phyloP scores from a whole-genome alignment of 2,329 filamentous ascomycete genomes.

The Lasiodiplodia citricola region DNA sequence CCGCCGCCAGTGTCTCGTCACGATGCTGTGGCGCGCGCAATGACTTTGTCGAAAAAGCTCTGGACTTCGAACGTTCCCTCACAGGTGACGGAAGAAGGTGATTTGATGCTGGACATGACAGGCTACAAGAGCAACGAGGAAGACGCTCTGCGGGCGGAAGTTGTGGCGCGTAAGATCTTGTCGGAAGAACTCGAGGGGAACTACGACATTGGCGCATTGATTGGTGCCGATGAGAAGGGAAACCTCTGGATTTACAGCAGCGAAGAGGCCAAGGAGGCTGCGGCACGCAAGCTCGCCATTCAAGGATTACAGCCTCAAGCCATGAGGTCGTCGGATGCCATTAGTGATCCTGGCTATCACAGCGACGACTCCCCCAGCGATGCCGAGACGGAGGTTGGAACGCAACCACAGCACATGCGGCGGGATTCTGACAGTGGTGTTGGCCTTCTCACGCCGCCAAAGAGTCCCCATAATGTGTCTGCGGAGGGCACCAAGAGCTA shows the following conservation, averaged over 20 bases:
- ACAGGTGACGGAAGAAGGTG: constrained; percentile 87
- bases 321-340: constrained; percentile 73
- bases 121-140: constrained; percentile 89
- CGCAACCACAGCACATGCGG: constrained; percentile 58
- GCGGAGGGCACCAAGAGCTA: constrained; percentile 84
- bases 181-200: constrained; percentile 92
- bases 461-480: constrained; percentile 54
- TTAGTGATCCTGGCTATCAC: constrained; percentile 93
- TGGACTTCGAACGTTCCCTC: constrained; percentile 91
- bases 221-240: constrained; percentile 92
- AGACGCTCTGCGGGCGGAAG: constrained; percentile 87
- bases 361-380: constrained; percentile 78
- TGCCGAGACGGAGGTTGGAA: constrained; percentile 54
- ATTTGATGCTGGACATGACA: constrained; percentile 98
- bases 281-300: constrained; percentile 67
- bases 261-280: constrained; percentile 91
- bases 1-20: constrained; percentile 73
- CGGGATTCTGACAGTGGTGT: constrained; percentile 74
- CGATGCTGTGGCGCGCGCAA: constrained; percentile 83
- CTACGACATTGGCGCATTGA: constrained; percentile 94
- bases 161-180: constrained; percentile 90
- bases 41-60: constrained; percentile 83
- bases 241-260: constrained; percentile 99
- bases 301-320: constrained; percentile 57
- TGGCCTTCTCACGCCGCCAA: constrained; percentile 65